Conservation (phyloP, 805 yeast species). For the Priceomyces melissophilus region DNA sequence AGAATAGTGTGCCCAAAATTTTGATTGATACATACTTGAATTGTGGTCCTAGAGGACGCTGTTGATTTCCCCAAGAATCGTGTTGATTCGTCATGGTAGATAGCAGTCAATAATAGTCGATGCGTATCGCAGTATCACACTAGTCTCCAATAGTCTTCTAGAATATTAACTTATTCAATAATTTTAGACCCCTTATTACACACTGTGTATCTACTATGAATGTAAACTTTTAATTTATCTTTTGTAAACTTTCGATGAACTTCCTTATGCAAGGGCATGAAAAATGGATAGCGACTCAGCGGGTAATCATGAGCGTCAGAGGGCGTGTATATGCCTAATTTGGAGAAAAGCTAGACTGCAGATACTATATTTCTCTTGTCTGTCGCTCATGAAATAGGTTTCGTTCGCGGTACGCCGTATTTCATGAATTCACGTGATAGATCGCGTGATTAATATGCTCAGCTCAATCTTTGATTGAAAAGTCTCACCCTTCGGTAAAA, state of each 20-base stretch:
- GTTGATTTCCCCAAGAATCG: conserved; percentile 42
- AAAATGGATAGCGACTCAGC: conserved; percentile 5
- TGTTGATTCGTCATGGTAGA: conserved; percentile 35
- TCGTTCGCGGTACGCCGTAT: no score
- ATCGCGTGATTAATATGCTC: no score
- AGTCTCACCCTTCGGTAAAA: no score
- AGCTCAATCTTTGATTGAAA: no score
- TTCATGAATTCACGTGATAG: no score
- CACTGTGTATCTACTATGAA: no score
- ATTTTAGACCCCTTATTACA: no score
- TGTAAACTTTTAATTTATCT: no score
- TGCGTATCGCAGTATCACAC: conserved; percentile 2
- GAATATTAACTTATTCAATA: no score
- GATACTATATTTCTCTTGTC: no score
- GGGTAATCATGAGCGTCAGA: conserved; percentile 3
- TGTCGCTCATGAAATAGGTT: no score
- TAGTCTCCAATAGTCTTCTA: neutral
- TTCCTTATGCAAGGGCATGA: conserved; percentile 2
- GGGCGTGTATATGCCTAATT: conserved; percentile 3
- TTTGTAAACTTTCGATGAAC: neutral
- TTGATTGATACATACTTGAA: conserved; percentile 34
- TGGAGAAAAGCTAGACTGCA: neutral
- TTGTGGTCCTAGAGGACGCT: conserved; percentile 40
- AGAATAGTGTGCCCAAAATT: neutral
- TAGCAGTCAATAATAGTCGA: conserved; percentile 4